A percentile compares a stretch with the other conserved stretches of the same genome.
Conservation (phyloP, 1,284 basidiomycete genomes). For the Malassezia obtusa region DNA sequence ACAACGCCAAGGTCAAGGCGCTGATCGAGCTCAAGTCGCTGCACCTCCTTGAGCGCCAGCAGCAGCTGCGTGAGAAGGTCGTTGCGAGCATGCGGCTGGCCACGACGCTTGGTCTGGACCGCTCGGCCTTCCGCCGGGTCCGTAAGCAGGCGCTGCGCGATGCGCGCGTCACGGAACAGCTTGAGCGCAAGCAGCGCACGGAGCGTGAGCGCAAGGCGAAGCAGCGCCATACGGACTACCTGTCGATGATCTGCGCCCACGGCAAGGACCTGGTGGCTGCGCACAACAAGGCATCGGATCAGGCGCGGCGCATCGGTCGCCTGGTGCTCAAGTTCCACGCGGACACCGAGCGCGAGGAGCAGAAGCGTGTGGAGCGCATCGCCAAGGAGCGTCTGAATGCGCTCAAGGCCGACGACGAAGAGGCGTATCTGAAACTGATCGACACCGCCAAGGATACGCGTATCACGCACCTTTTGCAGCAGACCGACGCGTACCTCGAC, state of each 20-base stretch:
- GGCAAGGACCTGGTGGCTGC: slow-evolving; percentile 64
- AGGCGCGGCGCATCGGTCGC: slow-evolving; percentile 51
- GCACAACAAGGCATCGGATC: slow-evolving; percentile 54
- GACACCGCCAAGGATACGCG: slow-evolving; percentile 98
- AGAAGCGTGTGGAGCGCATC: slow-evolving; percentile 73
- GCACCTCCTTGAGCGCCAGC: slow-evolving; percentile 82
- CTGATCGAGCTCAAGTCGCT: slow-evolving; percentile 89
- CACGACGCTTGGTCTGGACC: slow-evolving; percentile 75
- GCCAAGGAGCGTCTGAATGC: slow-evolving; percentile 98
- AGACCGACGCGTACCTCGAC: slow-evolving; percentile 91
- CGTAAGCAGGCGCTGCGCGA: slow-evolving; percentile 82
- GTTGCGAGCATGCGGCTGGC: slow-evolving; percentile 80
- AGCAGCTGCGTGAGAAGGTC: slow-evolving; percentile 70
- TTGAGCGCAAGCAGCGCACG: slow-evolving; percentile 80
- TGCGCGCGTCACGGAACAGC: slow-evolving; percentile 76
- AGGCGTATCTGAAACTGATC: slow-evolving; percentile 96
- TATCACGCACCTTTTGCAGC: slow-evolving; percentile 87
- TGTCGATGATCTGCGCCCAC: slow-evolving; percentile 76
- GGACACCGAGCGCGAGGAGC: slow-evolving; percentile 54
- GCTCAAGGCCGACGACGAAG: slow-evolving; percentile 95
- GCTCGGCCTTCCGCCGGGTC: slow-evolving; percentile 76
- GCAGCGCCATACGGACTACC: slow-evolving; percentile 90
- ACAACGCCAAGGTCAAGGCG: slow-evolving; percentile 67
- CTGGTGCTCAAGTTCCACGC: slow-evolving; percentile 51
- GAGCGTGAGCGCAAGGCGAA: slow-evolving; percentile 89